phyloP scores from a whole-genome alignment of 2,329 filamentous ascomycete genomes.

The Pseudogymnoascus sp. region DNA sequence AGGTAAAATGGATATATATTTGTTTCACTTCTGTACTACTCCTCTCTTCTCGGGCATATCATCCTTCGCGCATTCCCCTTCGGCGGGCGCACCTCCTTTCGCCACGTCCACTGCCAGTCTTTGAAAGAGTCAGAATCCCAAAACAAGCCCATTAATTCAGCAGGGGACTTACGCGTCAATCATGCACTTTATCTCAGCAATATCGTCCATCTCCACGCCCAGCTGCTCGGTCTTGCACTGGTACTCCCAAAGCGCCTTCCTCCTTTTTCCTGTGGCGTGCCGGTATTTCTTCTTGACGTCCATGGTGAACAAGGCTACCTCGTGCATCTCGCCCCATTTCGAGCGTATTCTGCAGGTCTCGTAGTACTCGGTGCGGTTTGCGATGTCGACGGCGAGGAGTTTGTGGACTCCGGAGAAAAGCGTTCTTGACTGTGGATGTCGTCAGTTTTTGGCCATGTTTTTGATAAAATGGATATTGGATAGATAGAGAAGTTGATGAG shows the following conservation, averaged over 20 bases:
- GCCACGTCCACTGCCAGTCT: background rate
- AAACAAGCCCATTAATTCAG: background rate
- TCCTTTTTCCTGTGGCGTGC: background rate
- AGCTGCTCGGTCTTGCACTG: constrained; percentile 6
- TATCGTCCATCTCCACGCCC: background rate
- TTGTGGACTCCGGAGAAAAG: constrained; percentile 1
- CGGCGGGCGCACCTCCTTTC: background rate
- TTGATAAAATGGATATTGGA: background rate
- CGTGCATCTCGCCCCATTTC: background rate
- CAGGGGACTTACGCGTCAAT: background rate
- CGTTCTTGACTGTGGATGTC: background rate
- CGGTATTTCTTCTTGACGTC: background rate
- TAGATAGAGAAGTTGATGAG: background rate
- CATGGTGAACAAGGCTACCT: background rate
- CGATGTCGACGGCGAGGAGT: background rate
- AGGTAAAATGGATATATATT: background rate
- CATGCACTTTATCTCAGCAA: background rate
- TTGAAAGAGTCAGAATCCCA: background rate
- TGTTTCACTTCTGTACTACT: background rate
- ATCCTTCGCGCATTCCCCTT: background rate
- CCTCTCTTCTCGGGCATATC: background rate
- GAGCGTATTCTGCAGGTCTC: background rate
- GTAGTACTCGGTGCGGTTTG: background rate
- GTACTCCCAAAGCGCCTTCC: background rate
- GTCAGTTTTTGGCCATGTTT: background rate